Evolutionary conservation across 176 grass and related monocot species (phyloP).

Genomic region (Elymus sibiricus): DNA sequence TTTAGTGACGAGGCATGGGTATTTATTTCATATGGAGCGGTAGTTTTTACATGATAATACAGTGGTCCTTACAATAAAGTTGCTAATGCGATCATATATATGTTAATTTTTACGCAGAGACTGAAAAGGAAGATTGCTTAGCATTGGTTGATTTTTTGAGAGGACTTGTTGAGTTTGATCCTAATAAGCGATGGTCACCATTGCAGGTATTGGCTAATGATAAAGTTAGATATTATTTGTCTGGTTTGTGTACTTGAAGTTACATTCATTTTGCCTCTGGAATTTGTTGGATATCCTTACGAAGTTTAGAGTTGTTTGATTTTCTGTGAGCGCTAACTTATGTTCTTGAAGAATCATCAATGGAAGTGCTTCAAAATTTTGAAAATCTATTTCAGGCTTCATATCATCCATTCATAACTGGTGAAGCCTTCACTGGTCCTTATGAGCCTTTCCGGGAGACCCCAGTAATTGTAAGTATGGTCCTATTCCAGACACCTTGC

Average conservation of each 20-base stretch:
- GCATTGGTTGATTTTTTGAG: slow-evolving; percentile 98
- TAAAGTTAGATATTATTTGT: slow-evolving; percentile 3
- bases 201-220: slow-evolving; percentile 71
- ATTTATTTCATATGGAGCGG: neutral
- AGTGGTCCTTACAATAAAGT: neutral
- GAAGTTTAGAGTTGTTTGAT: neutral
- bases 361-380: slow-evolving; percentile 26
- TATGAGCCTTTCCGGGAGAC: slow-evolving; percentile 77
- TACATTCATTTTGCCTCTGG: neutral
- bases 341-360: slow-evolving; percentile 19
- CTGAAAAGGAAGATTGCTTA: slow-evolving; percentile 71
- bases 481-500: slow-evolving; percentile 16
- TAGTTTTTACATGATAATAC: slow-evolving; percentile 19
- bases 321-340: slow-evolving; percentile 22
- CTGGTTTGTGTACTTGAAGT: slow-evolving; percentile 1
- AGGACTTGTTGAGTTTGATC: slow-evolving; percentile 96
- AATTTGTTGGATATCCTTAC: slow-evolving; percentile 1
- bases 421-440: slow-evolving; percentile 72
- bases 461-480: slow-evolving; percentile 82
- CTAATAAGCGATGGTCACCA: slow-evolving; percentile 91
- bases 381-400: slow-evolving; percentile 71
- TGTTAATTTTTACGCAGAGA: slow-evolving; percentile 34
- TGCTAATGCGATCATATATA: slow-evolving; percentile 20
- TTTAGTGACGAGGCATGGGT: slow-evolving; percentile 1
- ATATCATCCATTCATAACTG: slow-evolving; percentile 95